These are phyloP conservation scores for Durotheca rogersii DNA, from an alignment of 495 filamentous ascomycete species.

Conservation along the genomic window DNA sequence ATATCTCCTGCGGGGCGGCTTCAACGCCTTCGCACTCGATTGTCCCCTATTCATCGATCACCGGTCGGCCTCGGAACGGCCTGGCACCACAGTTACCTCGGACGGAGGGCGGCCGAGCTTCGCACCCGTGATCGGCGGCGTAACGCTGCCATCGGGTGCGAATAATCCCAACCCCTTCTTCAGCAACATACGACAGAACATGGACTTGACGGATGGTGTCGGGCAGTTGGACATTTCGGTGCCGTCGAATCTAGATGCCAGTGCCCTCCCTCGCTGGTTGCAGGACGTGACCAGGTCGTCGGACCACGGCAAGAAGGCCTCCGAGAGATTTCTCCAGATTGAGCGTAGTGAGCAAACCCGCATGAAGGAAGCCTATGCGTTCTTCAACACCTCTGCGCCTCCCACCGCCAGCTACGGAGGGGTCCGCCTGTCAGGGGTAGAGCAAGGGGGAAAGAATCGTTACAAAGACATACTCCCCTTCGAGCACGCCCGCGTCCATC, in stretches of 20 bases:
- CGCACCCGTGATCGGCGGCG: conserved; percentile 83
- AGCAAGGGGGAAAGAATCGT: conserved; percentile 90
- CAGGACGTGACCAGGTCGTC: conserved; percentile 60
- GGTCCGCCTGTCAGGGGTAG: conserved; percentile 78
- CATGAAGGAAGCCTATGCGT: conserved; percentile 86
- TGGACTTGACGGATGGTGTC: conserved; percentile 91
- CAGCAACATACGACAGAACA: conserved; percentile 92
- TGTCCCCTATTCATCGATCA: conserved; percentile 53
- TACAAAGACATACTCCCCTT: conserved; percentile 99
- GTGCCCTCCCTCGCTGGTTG: conserved; percentile 74
- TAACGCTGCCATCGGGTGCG: conserved; percentile 70
- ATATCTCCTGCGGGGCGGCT: conserved; percentile 67
- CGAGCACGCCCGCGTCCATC: conserved; percentile 84
- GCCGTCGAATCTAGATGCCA: conserved; percentile 58
- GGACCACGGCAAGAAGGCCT: conserved; percentile 76
- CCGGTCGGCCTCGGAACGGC: conserved; percentile 39
- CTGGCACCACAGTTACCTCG: conserved; percentile 43
- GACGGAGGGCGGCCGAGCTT: conserved; percentile 46
- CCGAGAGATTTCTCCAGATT: conserved; percentile 79
- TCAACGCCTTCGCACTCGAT: conserved; percentile 49
- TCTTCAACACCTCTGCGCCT: conserved; percentile 45
- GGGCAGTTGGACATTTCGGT: conserved; percentile 80
- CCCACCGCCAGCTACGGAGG: conserved; percentile 8
- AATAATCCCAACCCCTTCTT: conserved; percentile 85
- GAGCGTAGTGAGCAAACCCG: conserved; percentile 83